Base-by-base conservation (phyloP, 805 yeast genomes). In the Nakazawaea holstii region DNA sequence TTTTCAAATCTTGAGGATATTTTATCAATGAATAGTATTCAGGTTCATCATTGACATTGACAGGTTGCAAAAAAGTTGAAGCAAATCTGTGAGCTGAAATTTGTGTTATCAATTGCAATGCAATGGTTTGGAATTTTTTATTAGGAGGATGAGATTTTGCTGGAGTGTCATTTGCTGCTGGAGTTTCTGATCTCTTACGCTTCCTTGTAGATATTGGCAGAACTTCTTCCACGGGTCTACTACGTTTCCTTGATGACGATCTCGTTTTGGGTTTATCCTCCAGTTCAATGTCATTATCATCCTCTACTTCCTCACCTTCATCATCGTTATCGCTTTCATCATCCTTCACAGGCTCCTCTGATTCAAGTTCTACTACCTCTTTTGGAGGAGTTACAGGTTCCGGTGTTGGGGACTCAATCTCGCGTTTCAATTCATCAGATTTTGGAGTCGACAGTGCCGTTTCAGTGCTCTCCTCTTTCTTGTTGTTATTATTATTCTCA, bases 61-160 rank as follows among this genome's bases (percentile, higher is more conserved):
- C 94, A 0, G 94, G 88, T 45, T 75, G 78, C 35, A 84, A 59
- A 59, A 87, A 87, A 48, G 87, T 82, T 0, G 90, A 81, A 0
- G 94, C 86, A 56, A 77, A 83, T 49, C 87, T 70, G 60, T 85
- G 84, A 1, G 87, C 80, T 35, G 83, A 75, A 8, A 87, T 79
- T 51, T 82, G 82, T 14, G 78, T 71, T 41, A 87, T 64, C 30
- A 87, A 66, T 39, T 83, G 85, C 7, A 74, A 66, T 0, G 88
- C 83, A 15, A 83, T 68, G 20, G 74, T 67, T 53, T 79, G 85
- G 62, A 86, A 81, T 52, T 80, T 69, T 57, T 82, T 80, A 48
- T 70, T 71, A 39, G 67, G 59, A 10, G 39, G 49, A 15, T 31
- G 53, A 51, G n/a, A 59, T 51, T 29, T 53, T 33, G 38, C 14